Base-by-base conservation (phyloP, 2,329 filamentous ascomycete genomes). In the Phialocephala subalpina region DNA sequence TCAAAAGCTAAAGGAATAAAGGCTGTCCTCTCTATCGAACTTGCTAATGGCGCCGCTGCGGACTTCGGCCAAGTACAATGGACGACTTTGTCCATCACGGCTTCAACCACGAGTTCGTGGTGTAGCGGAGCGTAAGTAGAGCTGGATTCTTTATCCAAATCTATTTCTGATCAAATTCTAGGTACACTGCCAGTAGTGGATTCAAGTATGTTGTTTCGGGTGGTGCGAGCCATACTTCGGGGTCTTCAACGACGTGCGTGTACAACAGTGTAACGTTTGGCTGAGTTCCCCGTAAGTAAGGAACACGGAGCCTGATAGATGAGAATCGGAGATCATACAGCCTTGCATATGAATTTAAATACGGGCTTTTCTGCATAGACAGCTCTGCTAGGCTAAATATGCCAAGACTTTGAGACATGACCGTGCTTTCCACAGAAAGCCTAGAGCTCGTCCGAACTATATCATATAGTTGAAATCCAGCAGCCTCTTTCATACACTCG, bases 1-100 rank as follows among this genome's bases (percentile, higher is more conserved):
- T 22, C 22, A 29, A 14, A 53, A 18, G 12, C 49, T 53, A 33
- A 53, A 14, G 22, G 45, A 22, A 18, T 22, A 14, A 36, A 70
- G 69, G 67, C 53, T 36, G 47, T 68, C 22, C 65, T 73, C 16
- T 65, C 66, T 18, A 63, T 70, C 16, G 70, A 71, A 36, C 35
- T 69, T 4, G 63, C 67, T 52, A 60, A 60, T 20, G 62, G 58
- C 18, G 70, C 59, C 42, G 35, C 56, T 9, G 72, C 70, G 72
- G 68, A 71, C 40, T 71, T 72, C 52, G 72, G 72, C 20, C 58
- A 63, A 62, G 64, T 73, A 11, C 35, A 61, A 45, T 71, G 67
- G 68, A 62, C 59, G 7, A 64, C 64, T 52, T 62, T 72, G 8
- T 62, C 67, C 14, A 56, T 72, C 33, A 69, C 68, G 4, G 70